Conservation (phyloP, 148 eudicot species). For the Silene latifolia region DNA sequence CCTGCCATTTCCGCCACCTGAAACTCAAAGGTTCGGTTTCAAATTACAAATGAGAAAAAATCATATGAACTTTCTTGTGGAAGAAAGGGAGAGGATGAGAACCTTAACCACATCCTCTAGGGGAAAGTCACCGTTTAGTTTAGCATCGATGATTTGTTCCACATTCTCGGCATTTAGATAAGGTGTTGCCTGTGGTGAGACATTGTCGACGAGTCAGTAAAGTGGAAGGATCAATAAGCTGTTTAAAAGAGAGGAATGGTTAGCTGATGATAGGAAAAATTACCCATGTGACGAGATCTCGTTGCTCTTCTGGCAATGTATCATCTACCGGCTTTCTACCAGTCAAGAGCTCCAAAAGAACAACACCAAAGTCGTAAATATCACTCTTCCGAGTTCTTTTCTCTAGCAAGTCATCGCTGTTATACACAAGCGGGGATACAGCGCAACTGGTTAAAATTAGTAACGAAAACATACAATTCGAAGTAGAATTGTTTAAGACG, state of each 20-base stretch:
- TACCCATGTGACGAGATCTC: conserved; percentile 95
- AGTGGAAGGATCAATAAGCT: neutral
- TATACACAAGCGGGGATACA: neutral
- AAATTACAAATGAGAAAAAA: neutral
- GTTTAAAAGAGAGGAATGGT: neutral
- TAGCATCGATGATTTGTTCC: conserved; percentile 91
- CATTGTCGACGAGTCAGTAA: neutral
- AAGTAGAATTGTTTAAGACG: neutral
- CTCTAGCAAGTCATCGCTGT: conserved; percentile 94
- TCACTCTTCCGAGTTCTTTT: conserved; percentile 87
- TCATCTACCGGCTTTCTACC: conserved; percentile 96
- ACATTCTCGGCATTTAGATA: conserved; percentile 90
- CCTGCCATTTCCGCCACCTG: conserved; percentile 9
- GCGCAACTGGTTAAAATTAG: neutral
- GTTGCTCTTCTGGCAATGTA: conserved; percentile 96
- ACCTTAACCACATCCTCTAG: conserved; percentile 61
- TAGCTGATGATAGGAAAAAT: conserved; percentile 1
- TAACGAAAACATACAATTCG: neutral
- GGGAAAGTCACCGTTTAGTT: conserved; percentile 28
- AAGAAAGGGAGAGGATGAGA: conserved; percentile 1
- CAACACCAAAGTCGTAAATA: conserved; percentile 90
- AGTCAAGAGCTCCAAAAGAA: conserved; percentile 86
- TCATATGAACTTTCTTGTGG: neutral
- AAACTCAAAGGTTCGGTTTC: neutral
- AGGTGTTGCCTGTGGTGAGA: conserved; percentile 70